A percentile compares a stretch with the other conserved stretches of the same genome.
These are phyloP conservation scores for Salvia hispanica DNA, from an alignment of 257 asterid species.

Conservation along the genomic window DNA sequence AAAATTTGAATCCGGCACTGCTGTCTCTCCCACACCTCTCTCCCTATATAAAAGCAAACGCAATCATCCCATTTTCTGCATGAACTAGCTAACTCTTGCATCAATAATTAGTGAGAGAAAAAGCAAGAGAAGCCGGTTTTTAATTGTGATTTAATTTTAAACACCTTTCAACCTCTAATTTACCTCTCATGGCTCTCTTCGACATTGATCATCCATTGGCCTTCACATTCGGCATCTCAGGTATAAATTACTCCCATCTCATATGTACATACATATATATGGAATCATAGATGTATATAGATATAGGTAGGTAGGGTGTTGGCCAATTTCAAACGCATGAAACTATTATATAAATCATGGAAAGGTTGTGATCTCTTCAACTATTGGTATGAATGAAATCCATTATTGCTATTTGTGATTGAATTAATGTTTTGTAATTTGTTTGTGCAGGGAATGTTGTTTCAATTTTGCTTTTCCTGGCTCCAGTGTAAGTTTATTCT, in stretches of 20 bases:
- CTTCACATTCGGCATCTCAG: conserved; percentile 51
- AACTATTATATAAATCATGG: conserved; percentile 10
- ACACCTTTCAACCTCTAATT: not conserved
- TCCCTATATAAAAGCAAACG: not conserved
- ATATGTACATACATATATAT: no score
- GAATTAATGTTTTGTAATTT: not conserved
- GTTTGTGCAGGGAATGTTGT: conserved; percentile 63
- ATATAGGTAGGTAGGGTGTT: no score
- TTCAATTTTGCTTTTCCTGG: conserved; percentile 65
- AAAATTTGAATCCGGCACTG: not conserved
- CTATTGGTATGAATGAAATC: not conserved
- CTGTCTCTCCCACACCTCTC: not conserved
- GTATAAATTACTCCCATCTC: conserved; percentile 17
- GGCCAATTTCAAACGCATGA: not conserved
- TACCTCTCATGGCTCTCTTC: conserved; percentile 38
- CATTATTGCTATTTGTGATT: not conserved
- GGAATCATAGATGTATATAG: no score
- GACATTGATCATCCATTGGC: conserved; percentile 47
- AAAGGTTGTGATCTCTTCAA: conserved; percentile 3
- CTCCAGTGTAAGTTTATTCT: conserved; percentile 68
- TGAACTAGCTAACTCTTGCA: conserved; percentile 24
- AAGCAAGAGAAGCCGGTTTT: conserved; percentile 17
- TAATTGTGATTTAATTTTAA: not conserved
- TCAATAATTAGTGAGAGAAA: conserved; percentile 10
- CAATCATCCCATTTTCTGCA: conserved; percentile 22